A percentile compares a stretch with the other conserved stretches of the same genome.
Conservation (phyloP, 2,329 filamentous ascomycete species). For the Incumbomyces delicatus region DNA sequence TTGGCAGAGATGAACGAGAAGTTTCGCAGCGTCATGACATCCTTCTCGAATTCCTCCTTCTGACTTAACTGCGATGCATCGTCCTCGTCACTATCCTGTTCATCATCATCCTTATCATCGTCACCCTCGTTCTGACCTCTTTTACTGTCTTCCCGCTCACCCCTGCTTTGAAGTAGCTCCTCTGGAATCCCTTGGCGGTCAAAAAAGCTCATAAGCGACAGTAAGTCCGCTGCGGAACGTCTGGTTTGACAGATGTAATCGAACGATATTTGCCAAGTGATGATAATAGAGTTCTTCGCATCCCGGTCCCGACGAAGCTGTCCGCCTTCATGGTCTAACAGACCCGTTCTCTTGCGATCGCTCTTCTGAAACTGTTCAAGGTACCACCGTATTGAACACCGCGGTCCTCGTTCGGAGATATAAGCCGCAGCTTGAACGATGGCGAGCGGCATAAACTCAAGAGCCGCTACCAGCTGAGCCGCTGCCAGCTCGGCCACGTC, state of each 20-base stretch:
- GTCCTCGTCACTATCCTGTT: background rate
- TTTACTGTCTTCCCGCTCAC: background rate
- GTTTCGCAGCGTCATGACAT: slow-evolving; percentile 13
- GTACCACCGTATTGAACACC: background rate
- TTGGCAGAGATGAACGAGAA: slow-evolving; percentile 18
- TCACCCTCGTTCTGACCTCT: too few relatives aligned
- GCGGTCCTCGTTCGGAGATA: background rate
- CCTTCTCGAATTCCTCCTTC: slow-evolving; percentile 17
- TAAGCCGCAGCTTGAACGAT: too few relatives aligned
- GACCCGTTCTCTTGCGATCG: background rate
- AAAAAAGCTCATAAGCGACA: slow-evolving; percentile 18
- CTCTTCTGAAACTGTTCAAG: background rate
- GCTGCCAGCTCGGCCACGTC: too few relatives aligned
- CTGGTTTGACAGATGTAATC: slow-evolving; percentile 21
- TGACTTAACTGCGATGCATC: too few relatives aligned
- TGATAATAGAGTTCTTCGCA: too few relatives aligned
- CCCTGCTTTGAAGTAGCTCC: background rate
- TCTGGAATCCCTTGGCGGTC: slow-evolving; percentile 15
- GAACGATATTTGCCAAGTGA: slow-evolving; percentile 27
- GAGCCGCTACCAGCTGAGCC: background rate
- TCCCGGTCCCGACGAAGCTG: too few relatives aligned
- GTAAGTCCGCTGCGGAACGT: slow-evolving; percentile 14
- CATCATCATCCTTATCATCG: too few relatives aligned
- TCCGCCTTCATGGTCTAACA: too few relatives aligned
- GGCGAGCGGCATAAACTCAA: slow-evolving; percentile 24